A percentile compares a stretch with the other conserved stretches of the same genome.
These are phyloP conservation scores for Dispira parvispora DNA, from an alignment of 192 early-diverging fungal species.

Conservation along the genomic window DNA sequence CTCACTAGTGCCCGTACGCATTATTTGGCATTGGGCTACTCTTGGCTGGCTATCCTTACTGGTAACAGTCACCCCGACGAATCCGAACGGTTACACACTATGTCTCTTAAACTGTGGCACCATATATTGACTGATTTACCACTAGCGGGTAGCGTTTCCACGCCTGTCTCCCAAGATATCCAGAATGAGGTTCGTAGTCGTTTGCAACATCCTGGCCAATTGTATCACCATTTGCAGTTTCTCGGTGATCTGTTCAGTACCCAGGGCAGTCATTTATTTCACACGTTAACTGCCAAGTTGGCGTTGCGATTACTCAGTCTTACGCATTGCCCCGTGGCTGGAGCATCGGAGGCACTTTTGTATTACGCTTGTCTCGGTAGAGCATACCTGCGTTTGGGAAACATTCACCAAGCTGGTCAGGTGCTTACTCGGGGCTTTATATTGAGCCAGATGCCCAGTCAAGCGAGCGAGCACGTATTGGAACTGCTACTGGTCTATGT, in stretches of 20 bases:
- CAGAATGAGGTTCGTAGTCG: background rate
- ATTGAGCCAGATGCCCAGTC: too few relatives aligned
- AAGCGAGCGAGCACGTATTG: too few relatives aligned
- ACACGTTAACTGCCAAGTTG: background rate
- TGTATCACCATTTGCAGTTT: conserved; percentile 1
- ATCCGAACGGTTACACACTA: too few relatives aligned
- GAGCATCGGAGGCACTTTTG: too few relatives aligned
- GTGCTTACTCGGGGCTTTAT: too few relatives aligned
- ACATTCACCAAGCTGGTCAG: too few relatives aligned
- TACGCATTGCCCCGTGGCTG: too few relatives aligned
- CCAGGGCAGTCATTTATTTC: background rate
- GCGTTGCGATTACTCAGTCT: background rate
- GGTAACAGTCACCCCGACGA: background rate
- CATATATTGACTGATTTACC: background rate
- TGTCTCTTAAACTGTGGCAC: background rate
- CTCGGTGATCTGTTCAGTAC: background rate
- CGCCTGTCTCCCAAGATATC: background rate
- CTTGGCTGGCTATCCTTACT: conserved; percentile 2
- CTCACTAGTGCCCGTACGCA: background rate
- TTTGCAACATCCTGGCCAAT: background rate
- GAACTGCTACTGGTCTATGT: too few relatives aligned
- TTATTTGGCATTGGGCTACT: background rate
- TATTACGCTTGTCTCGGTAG: too few relatives aligned
- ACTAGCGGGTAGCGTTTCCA: background rate
- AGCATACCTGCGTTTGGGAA: too few relatives aligned